These are phyloP conservation scores for Pseudohalonectria lignicola DNA, from an alignment of 2,329 filamentous ascomycete species.

Conservation along the genomic window DNA sequence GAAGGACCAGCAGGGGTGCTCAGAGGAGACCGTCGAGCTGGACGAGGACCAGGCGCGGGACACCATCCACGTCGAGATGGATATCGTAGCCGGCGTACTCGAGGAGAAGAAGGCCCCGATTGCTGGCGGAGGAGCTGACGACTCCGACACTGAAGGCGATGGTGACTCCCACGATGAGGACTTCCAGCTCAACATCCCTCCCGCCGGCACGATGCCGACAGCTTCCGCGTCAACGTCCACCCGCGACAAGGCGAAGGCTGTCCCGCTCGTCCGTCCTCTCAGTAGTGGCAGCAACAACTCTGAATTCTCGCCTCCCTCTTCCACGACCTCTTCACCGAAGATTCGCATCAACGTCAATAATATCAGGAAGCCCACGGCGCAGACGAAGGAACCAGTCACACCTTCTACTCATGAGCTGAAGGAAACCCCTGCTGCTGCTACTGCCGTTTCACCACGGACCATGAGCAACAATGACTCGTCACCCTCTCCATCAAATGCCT, in stretches of 20 bases:
- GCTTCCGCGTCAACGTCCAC: not conserved
- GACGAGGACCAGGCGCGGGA: slow-evolving; percentile 10
- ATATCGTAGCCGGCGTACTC: slow-evolving; percentile 10
- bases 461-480: no score
- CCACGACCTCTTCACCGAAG: not conserved
- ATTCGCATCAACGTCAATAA: not conserved
- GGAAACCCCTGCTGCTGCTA: no score
- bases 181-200: slow-evolving; percentile 2
- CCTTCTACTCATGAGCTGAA: no score
- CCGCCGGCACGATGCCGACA: not conserved
- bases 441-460: no score
- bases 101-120: slow-evolving; percentile 6
- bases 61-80: slow-evolving; percentile 12
- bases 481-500: no score
- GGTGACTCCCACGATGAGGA: not conserved
- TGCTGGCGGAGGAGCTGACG: not conserved
- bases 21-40: slow-evolving; percentile 7
- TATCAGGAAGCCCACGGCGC: not conserved
- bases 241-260: not conserved
- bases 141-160: not conserved
- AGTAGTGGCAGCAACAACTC: not conserved
- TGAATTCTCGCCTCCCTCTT: not conserved
- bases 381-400: not conserved
- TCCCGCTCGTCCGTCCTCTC: not conserved
- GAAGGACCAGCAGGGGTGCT: not conserved